These are phyloP conservation scores for Fragaria ananassa DNA, from an alignment of 306 rosid species.

Conservation along the genomic window DNA sequence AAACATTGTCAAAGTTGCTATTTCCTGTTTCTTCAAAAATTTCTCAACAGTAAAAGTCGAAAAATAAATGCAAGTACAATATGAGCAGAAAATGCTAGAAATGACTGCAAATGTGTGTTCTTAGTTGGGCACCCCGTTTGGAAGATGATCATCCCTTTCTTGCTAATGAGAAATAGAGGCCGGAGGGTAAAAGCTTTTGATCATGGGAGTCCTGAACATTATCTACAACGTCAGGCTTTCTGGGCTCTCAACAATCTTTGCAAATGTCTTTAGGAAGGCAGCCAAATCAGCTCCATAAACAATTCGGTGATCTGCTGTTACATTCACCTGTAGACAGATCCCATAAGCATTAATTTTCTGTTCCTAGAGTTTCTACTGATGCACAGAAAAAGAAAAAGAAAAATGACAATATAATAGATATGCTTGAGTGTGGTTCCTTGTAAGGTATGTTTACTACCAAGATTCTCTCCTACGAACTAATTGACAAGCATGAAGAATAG, in stretches of 20 bases:
- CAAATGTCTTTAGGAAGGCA: constrained; percentile 76
- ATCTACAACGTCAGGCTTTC: constrained; percentile 78
- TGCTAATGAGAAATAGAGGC: constrained; percentile 17
- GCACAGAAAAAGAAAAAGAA: not conserved
- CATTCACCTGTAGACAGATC: constrained; percentile 71
- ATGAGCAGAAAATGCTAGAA: constrained; percentile 26
- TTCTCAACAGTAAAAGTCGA: constrained; percentile 12
- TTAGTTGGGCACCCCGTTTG: constrained; percentile 15
- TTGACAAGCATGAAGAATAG: not conserved
- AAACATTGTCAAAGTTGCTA: constrained; percentile 16
- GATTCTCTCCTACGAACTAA: not conserved
- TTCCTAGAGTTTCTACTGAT: not conserved
- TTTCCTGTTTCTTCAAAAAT: constrained; percentile 33
- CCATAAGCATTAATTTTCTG: constrained; percentile 6
- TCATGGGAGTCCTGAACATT: constrained; percentile 24
- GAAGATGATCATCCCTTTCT: constrained; percentile 13
- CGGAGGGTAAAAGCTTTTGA: constrained; percentile 13
- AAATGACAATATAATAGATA: not conserved
- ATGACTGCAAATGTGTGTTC: constrained; percentile 25
- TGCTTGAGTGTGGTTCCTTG: not conserved
- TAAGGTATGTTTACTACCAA: not conserved
- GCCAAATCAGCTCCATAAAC: constrained; percentile 92
- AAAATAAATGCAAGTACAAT: constrained; percentile 18
- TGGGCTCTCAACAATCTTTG: constrained; percentile 73
- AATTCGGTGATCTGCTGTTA: constrained; percentile 87